These are phyloP conservation scores for Citrus cavaleriei DNA, from an alignment of 345 rosid species.

Conservation along the genomic window DNA sequence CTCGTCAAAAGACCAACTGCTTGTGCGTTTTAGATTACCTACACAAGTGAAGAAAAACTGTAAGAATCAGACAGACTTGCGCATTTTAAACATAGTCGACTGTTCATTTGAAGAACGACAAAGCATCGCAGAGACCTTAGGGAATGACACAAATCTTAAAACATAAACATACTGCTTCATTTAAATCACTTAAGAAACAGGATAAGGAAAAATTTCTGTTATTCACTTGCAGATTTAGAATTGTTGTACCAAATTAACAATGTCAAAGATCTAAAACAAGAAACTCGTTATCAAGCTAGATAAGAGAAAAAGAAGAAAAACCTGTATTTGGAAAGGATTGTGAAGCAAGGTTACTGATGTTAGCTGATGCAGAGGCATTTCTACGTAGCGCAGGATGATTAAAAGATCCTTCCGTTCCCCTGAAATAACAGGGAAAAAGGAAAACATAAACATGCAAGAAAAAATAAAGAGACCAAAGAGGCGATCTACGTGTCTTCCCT, in stretches of 20 bases:
- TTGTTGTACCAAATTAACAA: neutral
- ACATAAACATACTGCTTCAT: neutral
- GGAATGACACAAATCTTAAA: neutral
- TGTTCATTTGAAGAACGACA: neutral
- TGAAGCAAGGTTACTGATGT: slow-evolving; percentile 47
- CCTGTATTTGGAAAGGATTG: slow-evolving; percentile 51
- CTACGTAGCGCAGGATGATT: slow-evolving; percentile 55
- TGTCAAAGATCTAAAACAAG: neutral
- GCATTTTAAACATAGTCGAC: neutral
- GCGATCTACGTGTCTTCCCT: neutral
- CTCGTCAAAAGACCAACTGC: slow-evolving; percentile 83
- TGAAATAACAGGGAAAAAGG: slow-evolving; percentile 17
- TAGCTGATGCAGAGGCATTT: slow-evolving; percentile 69
- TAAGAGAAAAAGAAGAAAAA: slow-evolving; percentile 6
- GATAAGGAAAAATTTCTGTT: neutral
- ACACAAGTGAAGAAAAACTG: neutral
- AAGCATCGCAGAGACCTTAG: neutral
- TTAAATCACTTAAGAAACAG: neutral
- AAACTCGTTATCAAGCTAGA: neutral
- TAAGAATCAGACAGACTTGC: neutral
- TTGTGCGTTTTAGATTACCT: slow-evolving; percentile 62
- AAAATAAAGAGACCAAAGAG: neutral
- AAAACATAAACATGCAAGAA: neutral
- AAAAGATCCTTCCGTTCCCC: slow-evolving; percentile 45
- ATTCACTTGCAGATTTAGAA: neutral